Evolutionary conservation across 805 yeast genomes (phyloP).

Genomic region (Saccharomycopsis olivae): DNA sequence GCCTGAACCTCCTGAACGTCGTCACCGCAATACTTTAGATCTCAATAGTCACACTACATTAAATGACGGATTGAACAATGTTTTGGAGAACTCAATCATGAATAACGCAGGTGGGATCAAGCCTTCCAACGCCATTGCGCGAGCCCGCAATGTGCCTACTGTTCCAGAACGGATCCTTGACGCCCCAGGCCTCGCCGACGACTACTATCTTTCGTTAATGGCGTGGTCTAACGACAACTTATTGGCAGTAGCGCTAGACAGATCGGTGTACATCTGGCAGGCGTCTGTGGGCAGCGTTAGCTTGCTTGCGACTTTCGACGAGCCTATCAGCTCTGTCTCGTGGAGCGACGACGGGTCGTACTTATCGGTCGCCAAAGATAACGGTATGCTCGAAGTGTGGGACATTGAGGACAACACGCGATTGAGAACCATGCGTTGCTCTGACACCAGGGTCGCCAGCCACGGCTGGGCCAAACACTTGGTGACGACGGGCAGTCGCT

Average conservation of each 20-base stretch:
- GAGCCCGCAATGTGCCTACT: conserved; percentile 69
- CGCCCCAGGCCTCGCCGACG: conserved; percentile 92
- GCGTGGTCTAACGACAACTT: conserved; percentile 81
- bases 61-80: conserved; percentile 20
- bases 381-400: conserved; percentile 88
- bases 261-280: conserved; percentile 84
- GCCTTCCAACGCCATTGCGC: conserved; percentile 24
- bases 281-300: conserved; percentile 75
- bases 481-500: conserved; percentile 77
- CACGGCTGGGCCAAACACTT: conserved; percentile 79
- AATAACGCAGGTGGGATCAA: conserved; percentile 22
- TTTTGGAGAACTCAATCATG: conserved; percentile 18
- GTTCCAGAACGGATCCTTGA: conserved; percentile 90
- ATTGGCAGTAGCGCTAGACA: conserved; percentile 81
- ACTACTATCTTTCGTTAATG: conserved; percentile 76
- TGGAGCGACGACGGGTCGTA: conserved; percentile 93
- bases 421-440: conserved; percentile 66
- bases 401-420: conserved; percentile 71
- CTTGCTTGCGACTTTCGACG: conserved; percentile 48
- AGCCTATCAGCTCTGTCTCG: conserved; percentile 55
- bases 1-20: conserved; percentile 68
- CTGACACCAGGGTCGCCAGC: conserved; percentile 68
- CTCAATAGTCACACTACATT: conserved; percentile 22
- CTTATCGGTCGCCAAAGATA: conserved; percentile 71
- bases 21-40: conserved; percentile 25